Base-by-base conservation (phyloP, 2,329 filamentous ascomycete species). In the Talaromyces marneffei region DNA sequence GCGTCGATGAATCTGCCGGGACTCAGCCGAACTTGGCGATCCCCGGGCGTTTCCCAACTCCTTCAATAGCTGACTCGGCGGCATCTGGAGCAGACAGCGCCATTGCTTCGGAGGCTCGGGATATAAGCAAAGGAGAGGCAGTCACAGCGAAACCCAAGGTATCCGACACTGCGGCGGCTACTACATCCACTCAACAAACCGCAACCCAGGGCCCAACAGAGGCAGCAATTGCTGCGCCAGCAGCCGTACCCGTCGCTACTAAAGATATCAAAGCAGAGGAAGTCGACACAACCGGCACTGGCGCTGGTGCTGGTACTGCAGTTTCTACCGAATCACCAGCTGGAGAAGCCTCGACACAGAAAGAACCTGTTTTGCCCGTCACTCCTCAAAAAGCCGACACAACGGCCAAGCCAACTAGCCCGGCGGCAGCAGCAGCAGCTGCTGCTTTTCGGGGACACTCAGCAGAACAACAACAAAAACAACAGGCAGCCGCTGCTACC, bases 1-100 rank as follows among this genome's bases (percentile, higher is more conserved):
- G 73, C 63, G 70, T 72, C 0, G 71, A 74, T 23, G 71, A 70
- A 27, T n/a, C 63, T 25, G n/a, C 29, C 2, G 60, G 53, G 33
- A 16, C 50, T 29, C 54, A 50, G 27, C 27, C 44, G 1, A 55
- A 57, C 7, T 8, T 57, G 12, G 39, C 57, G 2, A 46, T 63
- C 16, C 62, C 62, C 4, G 62, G 62, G 5, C 37, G 57, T 2
- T 63, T 53, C 46, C 62, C 62, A 27, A 39, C 40, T 14, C 61
- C 61, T 33, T 61, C 61, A 44, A 58, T 57, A 16, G 39, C 52
- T 5, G 58, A 54, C 14, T 63, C 61, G 8, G 57, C 48, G 18
- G 61, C 53, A 4, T 59, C 61, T 27, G 58, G 42, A 42, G 14
- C 53, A 20, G 58, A 52, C 25, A 60, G 57, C 35, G 57, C 42